Evolutionary conservation across 257 asterid species (phyloP), one percentile per base, ranked within the genome.

Genomic region (Nicotiana paniculata): DNA sequence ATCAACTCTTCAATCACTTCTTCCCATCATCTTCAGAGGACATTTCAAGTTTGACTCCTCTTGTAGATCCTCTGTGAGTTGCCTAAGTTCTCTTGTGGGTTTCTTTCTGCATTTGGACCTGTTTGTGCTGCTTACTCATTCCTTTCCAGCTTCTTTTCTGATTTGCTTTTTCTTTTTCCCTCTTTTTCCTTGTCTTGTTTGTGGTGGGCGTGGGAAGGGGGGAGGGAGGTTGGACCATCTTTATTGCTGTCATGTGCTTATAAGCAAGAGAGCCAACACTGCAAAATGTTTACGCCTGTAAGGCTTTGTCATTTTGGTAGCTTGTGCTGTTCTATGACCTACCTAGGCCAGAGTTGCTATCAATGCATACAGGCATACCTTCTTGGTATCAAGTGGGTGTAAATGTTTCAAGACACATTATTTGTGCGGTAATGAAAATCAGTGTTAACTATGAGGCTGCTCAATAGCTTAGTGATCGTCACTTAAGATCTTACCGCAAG

Each of bases 1-100:
- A 94, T 86, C 98, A 94, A 86, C 98, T 96, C 54, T 94, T 96
- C 88, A 92, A 90, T 82, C 89, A 94, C 88, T 96, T 96, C 93
- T 96, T 96, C 85, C 99, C 99, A 53, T 93, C 93, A 80, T 96
- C 99, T n/a, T 93, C 98, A 2, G 97, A 90, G 92, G 98, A 96
- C 89, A 88, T 92, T 82, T 90, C 95, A 11, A 93, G 97, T 86
- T 90, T 96, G 93, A 94, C 96, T 92, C 97, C 99, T 83, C 89
- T 94, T 74, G 88, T 90, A 43, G 97, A 96, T 90, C 99, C 98
- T 77, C 78, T 96, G 99, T 96, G 86, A 91, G 97, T 88, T 84
- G 21, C 82, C 62, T 78, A 37, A 84, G 67, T 87, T 30, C 74
- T 67, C 26, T 76, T 54, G 77, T 81, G 30, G 64, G 82, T 69